These are phyloP conservation scores for Penicillium sp. DNA, from an alignment of 2,329 filamentous ascomycete species.

Conservation along the genomic window DNA sequence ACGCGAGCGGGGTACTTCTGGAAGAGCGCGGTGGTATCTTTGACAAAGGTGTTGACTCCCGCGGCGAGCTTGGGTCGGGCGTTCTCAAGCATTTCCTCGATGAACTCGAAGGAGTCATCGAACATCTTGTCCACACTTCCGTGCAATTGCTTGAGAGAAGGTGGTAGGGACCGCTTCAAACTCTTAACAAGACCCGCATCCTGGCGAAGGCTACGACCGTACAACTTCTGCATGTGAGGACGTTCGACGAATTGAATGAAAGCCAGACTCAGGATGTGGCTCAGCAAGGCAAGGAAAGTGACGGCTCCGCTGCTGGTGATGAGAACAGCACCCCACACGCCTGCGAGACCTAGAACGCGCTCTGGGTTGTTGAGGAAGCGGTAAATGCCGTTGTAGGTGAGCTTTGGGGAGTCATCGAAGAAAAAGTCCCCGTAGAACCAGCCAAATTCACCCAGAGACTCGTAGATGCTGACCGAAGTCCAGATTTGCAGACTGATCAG, in stretches of 20 bases:
- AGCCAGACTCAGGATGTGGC: slow-evolving; percentile 77
- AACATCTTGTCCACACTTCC: slow-evolving; percentile 83
- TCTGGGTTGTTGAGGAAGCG: slow-evolving; percentile 98
- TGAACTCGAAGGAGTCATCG: slow-evolving; percentile 80
- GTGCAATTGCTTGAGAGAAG: slow-evolving; percentile 77
- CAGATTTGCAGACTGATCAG: slow-evolving; percentile 85
- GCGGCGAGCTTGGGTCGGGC: slow-evolving; percentile 82
- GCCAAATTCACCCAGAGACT: slow-evolving; percentile 93
- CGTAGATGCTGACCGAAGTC: slow-evolving; percentile 91
- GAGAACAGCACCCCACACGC: slow-evolving; percentile 90
- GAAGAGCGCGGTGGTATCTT: slow-evolving; percentile 83
- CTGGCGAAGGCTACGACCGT: slow-evolving; percentile 75
- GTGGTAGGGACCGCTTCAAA: slow-evolving; percentile 79
- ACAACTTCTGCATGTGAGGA: slow-evolving; percentile 97
- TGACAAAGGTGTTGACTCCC: slow-evolving; percentile 80
- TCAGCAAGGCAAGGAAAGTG: slow-evolving; percentile 79
- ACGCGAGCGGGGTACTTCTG: slow-evolving; percentile 85
- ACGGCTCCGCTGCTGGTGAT: slow-evolving; percentile 88
- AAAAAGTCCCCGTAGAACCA: slow-evolving; percentile 99
- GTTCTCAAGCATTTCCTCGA: slow-evolving; percentile 85
- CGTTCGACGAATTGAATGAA: slow-evolving; percentile 94
- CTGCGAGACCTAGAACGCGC: slow-evolving; percentile 85
- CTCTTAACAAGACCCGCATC: slow-evolving; percentile 92
- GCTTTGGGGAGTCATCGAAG: slow-evolving; percentile 81
- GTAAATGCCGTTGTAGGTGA: slow-evolving; percentile 96